These are phyloP conservation scores for Cruciata laevipes DNA, from an alignment of 257 asterid genomes.

Conservation along the genomic window DNA sequence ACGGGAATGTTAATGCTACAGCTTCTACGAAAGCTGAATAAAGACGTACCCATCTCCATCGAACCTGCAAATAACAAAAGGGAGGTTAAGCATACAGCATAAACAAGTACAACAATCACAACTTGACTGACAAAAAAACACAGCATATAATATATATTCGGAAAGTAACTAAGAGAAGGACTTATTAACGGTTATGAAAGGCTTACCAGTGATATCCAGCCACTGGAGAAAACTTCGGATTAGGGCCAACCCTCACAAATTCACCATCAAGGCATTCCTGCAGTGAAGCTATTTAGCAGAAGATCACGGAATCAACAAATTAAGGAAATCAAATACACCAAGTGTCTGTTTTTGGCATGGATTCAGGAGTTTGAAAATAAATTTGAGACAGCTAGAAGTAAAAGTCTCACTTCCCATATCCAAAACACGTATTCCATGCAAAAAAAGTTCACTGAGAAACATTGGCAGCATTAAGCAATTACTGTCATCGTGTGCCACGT, in stretches of 20 bases:
- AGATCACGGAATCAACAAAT: background rate
- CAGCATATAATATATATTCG: background rate
- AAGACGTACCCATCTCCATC: slow-evolving; percentile 96
- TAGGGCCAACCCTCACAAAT: slow-evolving; percentile 94
- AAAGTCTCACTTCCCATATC: background rate
- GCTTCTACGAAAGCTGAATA: slow-evolving; percentile 1
- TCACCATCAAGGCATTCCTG: slow-evolving; percentile 97
- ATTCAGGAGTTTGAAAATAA: background rate
- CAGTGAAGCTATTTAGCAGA: slow-evolving; percentile 9
- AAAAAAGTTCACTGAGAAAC: background rate
- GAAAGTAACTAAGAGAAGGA: background rate
- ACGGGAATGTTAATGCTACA: background rate
- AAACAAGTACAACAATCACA: background rate
- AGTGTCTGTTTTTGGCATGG: background rate
- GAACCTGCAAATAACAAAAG: slow-evolving; percentile 61
- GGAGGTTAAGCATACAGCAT: slow-evolving; percentile 8
- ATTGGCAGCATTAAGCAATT: background rate
- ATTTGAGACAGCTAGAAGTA: background rate
- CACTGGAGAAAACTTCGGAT: slow-evolving; percentile 84
- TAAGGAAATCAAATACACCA: background rate
- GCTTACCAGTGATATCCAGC: slow-evolving; percentile 94
- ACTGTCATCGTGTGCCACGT: background rate
- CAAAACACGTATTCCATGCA: background rate
- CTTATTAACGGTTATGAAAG: slow-evolving; percentile 9
- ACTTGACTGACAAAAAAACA: background rate